Base-by-base conservation (phyloP, 768 basidiomycete species). In the Amanita muscaria region DNA sequence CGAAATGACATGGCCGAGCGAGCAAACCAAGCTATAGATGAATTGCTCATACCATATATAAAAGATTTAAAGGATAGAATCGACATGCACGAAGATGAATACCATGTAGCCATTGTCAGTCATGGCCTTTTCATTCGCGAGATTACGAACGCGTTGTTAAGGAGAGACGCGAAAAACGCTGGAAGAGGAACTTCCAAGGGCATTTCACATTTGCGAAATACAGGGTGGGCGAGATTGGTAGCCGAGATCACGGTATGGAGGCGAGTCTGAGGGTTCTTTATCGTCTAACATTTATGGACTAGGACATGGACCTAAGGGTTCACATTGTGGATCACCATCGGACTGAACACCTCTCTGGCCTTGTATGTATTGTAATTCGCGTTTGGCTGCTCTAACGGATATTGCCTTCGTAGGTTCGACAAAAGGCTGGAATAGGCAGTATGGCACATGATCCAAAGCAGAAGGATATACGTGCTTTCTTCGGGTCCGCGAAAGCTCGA, bases 361-460 rank as follows among this genome's bases (percentile, higher is more conserved):
- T 88, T 19, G 86, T 86, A 46, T 57, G 80, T 66, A 14, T 21
- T 18, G 23, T 12, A 27, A 6, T 16, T 19, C 40, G 4, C 19
- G 14, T 21, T 19, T 30, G 9, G 11, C 32, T 32, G n/a, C 25
- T 3, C 4, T n/a, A 23, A 15, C 15, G n/a, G 19, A 30, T 15
- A 29, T 9, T 38, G 9, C 36, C 14, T 37, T n/a, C 15, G 21
- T 40, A 65, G 63, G 57, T 58, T 41, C 77, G 88, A 3, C 88
- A 91, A 59, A 76, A 71, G 48, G 86, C 85, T 2, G 87, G 89
- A 1, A 81, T 88, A 36, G 81, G 85, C 5, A 79, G 76, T 37
- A 58, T 73, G 10, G 74, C 80, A 1, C 73, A 82, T 56, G 88
- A 92, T 55, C 77, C 79, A 23, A 76, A 76, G 47, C 88, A 93